phyloP scores from a whole-genome alignment of 345 rosid genomes.

The Syzygium jambos region DNA sequence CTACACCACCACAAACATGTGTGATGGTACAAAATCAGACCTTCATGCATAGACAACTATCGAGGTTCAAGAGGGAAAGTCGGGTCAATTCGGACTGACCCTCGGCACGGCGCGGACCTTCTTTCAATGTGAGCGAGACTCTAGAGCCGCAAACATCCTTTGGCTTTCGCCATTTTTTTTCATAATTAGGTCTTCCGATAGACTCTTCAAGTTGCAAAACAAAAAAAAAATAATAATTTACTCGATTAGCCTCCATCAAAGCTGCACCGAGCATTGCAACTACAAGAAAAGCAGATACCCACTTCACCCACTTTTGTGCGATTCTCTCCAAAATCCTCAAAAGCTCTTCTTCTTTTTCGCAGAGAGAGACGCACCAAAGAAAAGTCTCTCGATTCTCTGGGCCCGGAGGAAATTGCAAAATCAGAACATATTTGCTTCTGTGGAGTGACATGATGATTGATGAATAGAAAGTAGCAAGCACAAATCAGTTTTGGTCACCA shows the following conservation, averaged over 20 bases:
- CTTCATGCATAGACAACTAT: rapidly evolving
- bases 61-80: background rate
- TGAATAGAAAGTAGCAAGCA: too few species aligned
- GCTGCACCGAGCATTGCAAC: background rate
- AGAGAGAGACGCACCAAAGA: background rate
- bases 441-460: background rate
- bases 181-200: rapidly evolving
- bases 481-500: too few species aligned
- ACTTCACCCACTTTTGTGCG: background rate
- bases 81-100: background rate
- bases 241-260: background rate
- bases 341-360: background rate
- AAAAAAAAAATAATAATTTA: background rate
- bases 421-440: background rate
- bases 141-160: background rate
- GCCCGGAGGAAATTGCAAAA: background rate
- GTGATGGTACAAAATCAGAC: background rate
- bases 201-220: background rate
- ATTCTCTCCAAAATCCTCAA: background rate
- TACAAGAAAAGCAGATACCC: background rate
- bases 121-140: too few species aligned
- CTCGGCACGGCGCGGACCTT: background rate
- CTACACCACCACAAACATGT: background rate
- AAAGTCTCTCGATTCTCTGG: background rate
- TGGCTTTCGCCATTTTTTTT: rapidly evolving